Evolutionary conservation across 768 basidiomycete species (phyloP).

Genomic region (Daedaleopsis nitida): DNA sequence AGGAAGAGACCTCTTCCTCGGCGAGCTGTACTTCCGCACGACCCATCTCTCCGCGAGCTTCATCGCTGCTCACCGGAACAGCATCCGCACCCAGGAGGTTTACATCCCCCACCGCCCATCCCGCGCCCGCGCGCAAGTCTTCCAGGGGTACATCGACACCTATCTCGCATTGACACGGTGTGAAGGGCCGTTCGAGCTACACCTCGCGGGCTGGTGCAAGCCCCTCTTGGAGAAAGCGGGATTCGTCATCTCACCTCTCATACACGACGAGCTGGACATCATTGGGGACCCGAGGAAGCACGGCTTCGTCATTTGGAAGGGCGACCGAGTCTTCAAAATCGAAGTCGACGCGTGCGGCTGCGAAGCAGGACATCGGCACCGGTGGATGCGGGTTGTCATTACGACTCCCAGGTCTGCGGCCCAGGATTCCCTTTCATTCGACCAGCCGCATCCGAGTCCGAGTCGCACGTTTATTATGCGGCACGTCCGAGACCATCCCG

Average conservation of each 20-base stretch:
- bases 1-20: background rate
- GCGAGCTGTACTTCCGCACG: slow-evolving; percentile 6
- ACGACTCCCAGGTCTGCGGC: background rate
- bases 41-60: background rate
- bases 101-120: slow-evolving; percentile 2
- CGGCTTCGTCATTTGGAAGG: background rate
- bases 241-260: background rate
- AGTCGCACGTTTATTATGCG: background rate
- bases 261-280: background rate
- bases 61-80: slow-evolving; percentile 1
- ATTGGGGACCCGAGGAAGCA: background rate
- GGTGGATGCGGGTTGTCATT: background rate
- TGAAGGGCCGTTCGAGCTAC: background rate
- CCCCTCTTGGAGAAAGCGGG: background rate
- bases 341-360: background rate
- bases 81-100: background rate
- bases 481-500: background rate
- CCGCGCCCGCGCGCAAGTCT: background rate
- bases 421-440: background rate
- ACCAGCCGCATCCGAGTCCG: background rate
- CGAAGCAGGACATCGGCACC: background rate
- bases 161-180: background rate
- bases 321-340: background rate
- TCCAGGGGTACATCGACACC: background rate
- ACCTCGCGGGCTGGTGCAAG: background rate